These are phyloP conservation scores for Cadophora gregata DNA, from an alignment of 2,329 filamentous ascomycete species.

Conservation along the genomic window DNA sequence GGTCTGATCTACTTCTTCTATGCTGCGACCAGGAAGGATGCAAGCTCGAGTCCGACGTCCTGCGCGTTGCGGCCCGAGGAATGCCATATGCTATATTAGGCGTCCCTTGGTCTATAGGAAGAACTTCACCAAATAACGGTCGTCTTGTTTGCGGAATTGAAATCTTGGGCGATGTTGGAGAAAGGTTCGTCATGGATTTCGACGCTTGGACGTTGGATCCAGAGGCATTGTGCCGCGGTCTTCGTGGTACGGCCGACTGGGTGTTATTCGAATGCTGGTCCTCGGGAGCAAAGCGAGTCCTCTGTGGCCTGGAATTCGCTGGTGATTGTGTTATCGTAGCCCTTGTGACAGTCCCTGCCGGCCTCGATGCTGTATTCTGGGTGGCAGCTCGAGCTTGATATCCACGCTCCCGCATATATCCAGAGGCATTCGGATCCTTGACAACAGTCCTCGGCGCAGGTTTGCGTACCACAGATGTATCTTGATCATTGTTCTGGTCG, in stretches of 20 bases:
- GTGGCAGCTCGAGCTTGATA: constrained; percentile 41
- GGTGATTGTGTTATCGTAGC: constrained; percentile 36
- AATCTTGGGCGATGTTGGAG: constrained; percentile 44
- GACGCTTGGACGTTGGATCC: constrained; percentile 47
- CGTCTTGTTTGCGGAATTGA: constrained; percentile 48
- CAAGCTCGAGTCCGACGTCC: constrained; percentile 75
- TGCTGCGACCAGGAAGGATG: constrained; percentile 53
- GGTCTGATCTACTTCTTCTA: constrained; percentile 61
- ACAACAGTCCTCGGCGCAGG: constrained; percentile 31
- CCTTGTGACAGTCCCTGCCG: constrained; percentile 34
- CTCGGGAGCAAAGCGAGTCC: constrained; percentile 55
- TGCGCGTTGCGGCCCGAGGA: constrained; percentile 54
- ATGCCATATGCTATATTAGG: constrained; percentile 66
- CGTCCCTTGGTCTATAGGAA: constrained; percentile 61
- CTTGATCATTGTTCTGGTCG: constrained; percentile 61
- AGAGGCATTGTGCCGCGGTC: constrained; percentile 52
- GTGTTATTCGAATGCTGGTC: constrained; percentile 59
- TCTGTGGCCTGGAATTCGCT: constrained; percentile 45
- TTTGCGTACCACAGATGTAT: constrained; percentile 46
- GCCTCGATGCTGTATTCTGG: constrained; percentile 28
- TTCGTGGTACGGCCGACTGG: constrained; percentile 65
- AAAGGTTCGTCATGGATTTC: constrained; percentile 53
- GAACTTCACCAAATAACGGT: constrained; percentile 78
- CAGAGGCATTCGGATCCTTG: constrained; percentile 31
- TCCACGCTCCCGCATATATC: constrained; percentile 39